Conservation (phyloP, 2,329 filamentous ascomycete genomes). For the Diaporthe ampelina region DNA sequence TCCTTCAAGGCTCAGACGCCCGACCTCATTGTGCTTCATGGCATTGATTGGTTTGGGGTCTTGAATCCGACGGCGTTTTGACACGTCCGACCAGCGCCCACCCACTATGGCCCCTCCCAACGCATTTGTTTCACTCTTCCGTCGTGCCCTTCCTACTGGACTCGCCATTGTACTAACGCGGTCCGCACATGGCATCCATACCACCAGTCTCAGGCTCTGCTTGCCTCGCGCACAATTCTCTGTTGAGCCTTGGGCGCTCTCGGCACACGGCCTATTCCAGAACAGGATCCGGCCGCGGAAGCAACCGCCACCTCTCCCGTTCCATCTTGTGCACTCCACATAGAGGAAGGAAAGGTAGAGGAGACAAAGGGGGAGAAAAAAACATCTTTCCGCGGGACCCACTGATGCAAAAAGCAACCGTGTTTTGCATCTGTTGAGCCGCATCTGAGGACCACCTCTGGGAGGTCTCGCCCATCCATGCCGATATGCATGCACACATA, state of each 20-base stretch:
- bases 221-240: slow-evolving; percentile 1
- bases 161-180: neutral
- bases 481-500: slow-evolving; percentile 21
- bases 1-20: slow-evolving; percentile 25
- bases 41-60: slow-evolving; percentile 29
- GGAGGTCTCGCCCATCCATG: slow-evolving; percentile 9
- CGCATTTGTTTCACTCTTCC: slow-evolving; percentile 25
- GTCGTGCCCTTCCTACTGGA: neutral
- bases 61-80: slow-evolving; percentile 30
- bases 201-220: neutral
- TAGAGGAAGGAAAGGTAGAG: no score
- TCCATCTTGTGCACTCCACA: neutral
- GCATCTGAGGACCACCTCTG: slow-evolving; percentile 1
- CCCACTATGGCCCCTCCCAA: slow-evolving; percentile 6
- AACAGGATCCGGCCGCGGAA: slow-evolving; percentile 7
- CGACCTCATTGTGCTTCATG: slow-evolving; percentile 17
- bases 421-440: slow-evolving; percentile 19
- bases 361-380: no score
- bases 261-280: slow-evolving; percentile 5
- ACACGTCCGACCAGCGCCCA: slow-evolving; percentile 24
- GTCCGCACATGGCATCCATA: neutral
- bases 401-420: no score
- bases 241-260: slow-evolving; percentile 11
- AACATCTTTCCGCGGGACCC: no score
- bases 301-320: neutral